These are phyloP conservation scores for Jatropha podagrica DNA, from an alignment of 441 rosid species.

Conservation along the genomic window DNA sequence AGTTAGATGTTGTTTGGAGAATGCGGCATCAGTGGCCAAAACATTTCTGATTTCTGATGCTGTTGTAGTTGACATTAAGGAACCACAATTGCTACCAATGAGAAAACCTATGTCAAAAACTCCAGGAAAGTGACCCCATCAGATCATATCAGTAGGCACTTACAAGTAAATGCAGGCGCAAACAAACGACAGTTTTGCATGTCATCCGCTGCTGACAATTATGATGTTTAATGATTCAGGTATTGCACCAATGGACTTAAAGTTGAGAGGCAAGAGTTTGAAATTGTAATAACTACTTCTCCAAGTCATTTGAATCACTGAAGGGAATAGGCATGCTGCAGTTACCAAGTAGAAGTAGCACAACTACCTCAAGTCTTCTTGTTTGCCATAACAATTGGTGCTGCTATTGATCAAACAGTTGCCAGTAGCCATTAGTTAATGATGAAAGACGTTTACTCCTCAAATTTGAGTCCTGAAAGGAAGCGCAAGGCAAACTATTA, in stretches of 20 bases:
- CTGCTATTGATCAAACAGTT: slow-evolving; percentile 6
- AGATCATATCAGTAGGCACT: slow-evolving; percentile 23
- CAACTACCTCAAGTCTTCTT: not conserved
- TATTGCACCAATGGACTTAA: slow-evolving; percentile 4
- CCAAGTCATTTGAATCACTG: not conserved
- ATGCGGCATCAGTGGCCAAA: slow-evolving; percentile 87
- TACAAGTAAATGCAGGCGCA: not conserved
- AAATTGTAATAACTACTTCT: not conserved
- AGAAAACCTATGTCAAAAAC: slow-evolving; percentile 43
- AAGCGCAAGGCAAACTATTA: not conserved
- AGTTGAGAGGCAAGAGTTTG: slow-evolving; percentile 8
- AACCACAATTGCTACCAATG: slow-evolving; percentile 40
- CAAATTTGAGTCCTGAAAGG: not conserved
- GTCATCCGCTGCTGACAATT: not conserved
- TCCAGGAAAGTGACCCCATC: slow-evolving; percentile 9
- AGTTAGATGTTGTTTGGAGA: slow-evolving; percentile 88
- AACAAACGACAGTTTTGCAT: not conserved
- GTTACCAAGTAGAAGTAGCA: not conserved
- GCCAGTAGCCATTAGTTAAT: not conserved
- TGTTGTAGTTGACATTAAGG: slow-evolving; percentile 72
- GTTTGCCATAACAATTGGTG: not conserved
- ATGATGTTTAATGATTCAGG: slow-evolving; percentile 2
- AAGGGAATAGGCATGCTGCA: not conserved
- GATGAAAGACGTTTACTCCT: slow-evolving; percentile 11
- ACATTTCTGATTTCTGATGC: slow-evolving; percentile 73